Evolutionary conservation across 2,329 filamentous ascomycete genomes (phyloP), one percentile per base, ranked within the genome.

Genomic region (Acrodontium crateriforme): DNA sequence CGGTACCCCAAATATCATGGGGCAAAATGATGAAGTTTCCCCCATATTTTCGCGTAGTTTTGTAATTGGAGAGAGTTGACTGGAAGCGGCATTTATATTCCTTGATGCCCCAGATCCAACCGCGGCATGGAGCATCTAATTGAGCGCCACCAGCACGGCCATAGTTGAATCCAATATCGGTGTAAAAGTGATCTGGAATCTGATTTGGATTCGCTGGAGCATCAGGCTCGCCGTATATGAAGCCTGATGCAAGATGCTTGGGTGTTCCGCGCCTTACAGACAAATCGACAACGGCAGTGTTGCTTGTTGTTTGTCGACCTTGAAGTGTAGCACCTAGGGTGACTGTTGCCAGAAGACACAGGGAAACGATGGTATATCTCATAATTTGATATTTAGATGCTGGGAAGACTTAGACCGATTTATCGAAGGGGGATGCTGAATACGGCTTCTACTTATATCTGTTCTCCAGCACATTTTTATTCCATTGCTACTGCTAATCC

Each of bases 31-130:
- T 35, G 15, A 45, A 36, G 9, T 36, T 33, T 13, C 26, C 37
- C 11, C 32, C 35, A 13, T 33, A 25, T 24, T 60, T 52, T 20
- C 56, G 50, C 2, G 55, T 47, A 2, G 58, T 62, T 2, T 45
- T 31, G 39, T 66, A 67, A 32, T 67, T 65, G 13, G 51, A 56
- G 4, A 63, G 37, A 2, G 56, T 52, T 1, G 59, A 62, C 3
- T 54, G 34, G 30, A 67, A 57, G 4, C 62, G 60, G 17, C 34
- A 45, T 29, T 49, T 31, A 31, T 45, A 46, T 15, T 35, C 39
- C 9, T 29, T 24, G 10, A 46, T 15, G 1, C 56, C 55, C 36
- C 45, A 52, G 16, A 56, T 54, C 59, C 58, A 62, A 3, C 57
- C 58, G 9, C 49, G 38, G n/a, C n/a, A n/a, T n/a, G n/a, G n/a